Conservation (phyloP, 306 rosid species). For the peach (Prunus persica) region Prunus_persica_NCBIv2 NC_034015.1:22153501-22154000, state of each 20-base stretch:
- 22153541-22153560: too few relatives aligned
- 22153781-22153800: constrained; percentile 19
- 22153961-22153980: constrained; percentile 25
- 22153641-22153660: too few relatives aligned
- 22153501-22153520: neutral
- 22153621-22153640: too few relatives aligned
- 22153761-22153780: constrained; percentile 20
- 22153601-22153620: too few relatives aligned
- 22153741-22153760: neutral
- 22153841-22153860: neutral
- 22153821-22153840: constrained; percentile 3
- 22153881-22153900: neutral
- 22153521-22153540: neutral
- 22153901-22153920: neutral
- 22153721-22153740: neutral
- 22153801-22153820: neutral
- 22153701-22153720: neutral
- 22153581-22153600: too few relatives aligned
- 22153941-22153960: constrained; percentile 34
- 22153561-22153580: too few relatives aligned
- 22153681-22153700: too few relatives aligned
- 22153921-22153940: neutral
- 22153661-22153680: too few relatives aligned
- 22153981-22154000: constrained; percentile 1
- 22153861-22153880: constrained; percentile 4